phyloP scores from a whole-genome alignment of 345 rosid species.

The Citrus trifoliata region DNA sequence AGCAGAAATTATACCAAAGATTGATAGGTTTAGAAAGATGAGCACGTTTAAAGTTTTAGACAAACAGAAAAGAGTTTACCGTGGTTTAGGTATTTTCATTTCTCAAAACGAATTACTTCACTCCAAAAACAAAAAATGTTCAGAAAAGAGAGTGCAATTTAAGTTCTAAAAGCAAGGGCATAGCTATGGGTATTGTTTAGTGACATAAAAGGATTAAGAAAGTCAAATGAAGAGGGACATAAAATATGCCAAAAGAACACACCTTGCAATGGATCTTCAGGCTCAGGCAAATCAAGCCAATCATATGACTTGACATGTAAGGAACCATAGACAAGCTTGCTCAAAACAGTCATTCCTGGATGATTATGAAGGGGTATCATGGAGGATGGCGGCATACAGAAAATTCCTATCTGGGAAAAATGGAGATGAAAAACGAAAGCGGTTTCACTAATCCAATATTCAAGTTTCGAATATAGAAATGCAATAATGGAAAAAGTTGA shows the following conservation, averaged over 20 bases:
- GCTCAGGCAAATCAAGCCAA: slow-evolving; percentile 63
- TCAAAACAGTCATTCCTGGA: slow-evolving; percentile 92
- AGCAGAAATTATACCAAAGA: neutral
- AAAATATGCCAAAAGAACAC: slow-evolving; percentile 13
- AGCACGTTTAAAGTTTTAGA: neutral
- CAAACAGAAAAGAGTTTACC: neutral
- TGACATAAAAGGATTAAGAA: neutral
- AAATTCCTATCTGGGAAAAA: slow-evolving; percentile 78
- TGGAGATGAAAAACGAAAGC: slow-evolving; percentile 1
- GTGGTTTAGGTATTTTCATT: neutral
- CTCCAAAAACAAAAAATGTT: neutral
- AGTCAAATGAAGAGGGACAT: neutral
- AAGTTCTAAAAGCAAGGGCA: neutral
- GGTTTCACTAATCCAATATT: slow-evolving; percentile 4
- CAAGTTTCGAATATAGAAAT: slow-evolving; percentile 2
- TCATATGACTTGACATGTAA: slow-evolving; percentile 83
- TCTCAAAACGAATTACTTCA: neutral
- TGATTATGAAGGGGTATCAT: slow-evolving; percentile 95
- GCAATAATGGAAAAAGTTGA: neutral
- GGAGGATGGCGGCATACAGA: slow-evolving; percentile 89
- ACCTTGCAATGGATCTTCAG: slow-evolving; percentile 66
- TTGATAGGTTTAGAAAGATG: neutral
- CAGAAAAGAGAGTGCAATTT: neutral
- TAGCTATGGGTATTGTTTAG: neutral
- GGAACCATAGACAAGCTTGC: slow-evolving; percentile 89